Percentiles rank a stretch among this genome's conserved stretches.
phyloP scores from a whole-genome alignment of 257 asterid species.

The Parsonsia alboflavescens region DNA sequence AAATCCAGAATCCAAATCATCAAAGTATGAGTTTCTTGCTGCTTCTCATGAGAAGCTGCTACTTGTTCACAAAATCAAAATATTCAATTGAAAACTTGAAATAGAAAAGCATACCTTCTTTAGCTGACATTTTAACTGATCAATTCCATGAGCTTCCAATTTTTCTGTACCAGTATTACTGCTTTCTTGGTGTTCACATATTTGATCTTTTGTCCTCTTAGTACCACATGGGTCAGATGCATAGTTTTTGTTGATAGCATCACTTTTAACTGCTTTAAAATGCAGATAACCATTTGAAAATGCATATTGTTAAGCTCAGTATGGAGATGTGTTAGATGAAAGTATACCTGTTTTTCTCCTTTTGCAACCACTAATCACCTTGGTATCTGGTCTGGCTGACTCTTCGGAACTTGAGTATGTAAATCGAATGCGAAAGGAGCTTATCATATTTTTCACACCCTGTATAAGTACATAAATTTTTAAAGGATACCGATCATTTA shows the following conservation, averaged over 20 bases:
- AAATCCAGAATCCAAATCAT: background rate
- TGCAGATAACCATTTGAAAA: conserved; percentile 17
- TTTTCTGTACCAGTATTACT: conserved; percentile 21
- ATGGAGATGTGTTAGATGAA: background rate
- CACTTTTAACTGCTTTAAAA: conserved; percentile 41
- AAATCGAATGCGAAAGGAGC: conserved; percentile 60
- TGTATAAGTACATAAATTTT: conserved; percentile 31
- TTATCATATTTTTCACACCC: conserved; percentile 52
- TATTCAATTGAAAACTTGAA: conserved; percentile 8
- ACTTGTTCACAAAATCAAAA: conserved; percentile 6
- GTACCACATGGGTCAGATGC: conserved; percentile 15
- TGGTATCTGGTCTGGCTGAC: conserved; percentile 25
- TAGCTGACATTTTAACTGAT: conserved; percentile 31
- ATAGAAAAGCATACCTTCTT: conserved; percentile 41
- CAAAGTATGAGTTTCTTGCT: background rate
- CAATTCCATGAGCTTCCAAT: conserved; percentile 27
- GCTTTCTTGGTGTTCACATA: conserved; percentile 31
- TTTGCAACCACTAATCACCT: conserved; percentile 51
- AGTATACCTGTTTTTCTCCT: conserved; percentile 67
- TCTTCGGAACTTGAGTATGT: conserved; percentile 45
- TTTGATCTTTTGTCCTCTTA: conserved; percentile 22
- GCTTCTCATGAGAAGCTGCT: background rate
- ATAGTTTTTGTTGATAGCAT: conserved; percentile 25
- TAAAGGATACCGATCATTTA: background rate
- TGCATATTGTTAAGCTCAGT: background rate